Evolutionary conservation across 176 grass and related monocot species (phyloP), one percentile per base, ranked within the genome.

Genomic region (Secale cereale): DNA sequence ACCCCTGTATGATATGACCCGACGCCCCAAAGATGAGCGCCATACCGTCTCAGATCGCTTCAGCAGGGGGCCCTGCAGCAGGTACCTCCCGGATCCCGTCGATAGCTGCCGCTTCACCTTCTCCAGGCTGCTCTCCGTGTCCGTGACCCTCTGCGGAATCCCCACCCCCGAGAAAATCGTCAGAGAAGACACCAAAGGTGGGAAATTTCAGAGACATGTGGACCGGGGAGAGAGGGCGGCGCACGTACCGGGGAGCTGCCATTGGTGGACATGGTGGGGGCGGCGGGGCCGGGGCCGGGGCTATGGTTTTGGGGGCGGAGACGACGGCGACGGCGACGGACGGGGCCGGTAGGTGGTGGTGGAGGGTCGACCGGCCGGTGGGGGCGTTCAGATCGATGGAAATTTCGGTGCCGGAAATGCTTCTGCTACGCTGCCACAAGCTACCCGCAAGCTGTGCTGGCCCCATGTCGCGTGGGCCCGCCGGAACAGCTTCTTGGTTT

Each of bases 31-130:
- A 39, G 75, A 70, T 22, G 41, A 52, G 22, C 78, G 40, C 5
- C 74, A 35, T 87, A 98, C 96, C 86, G 97, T 99, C 85, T 99
- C 97, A 78, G 97, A 99, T 94, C 97, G 94, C 91, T 99, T 99
- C 25, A 96, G 78, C 89, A 99, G 82, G 70, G 90, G 94, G 1
- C 93, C 94, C 72, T 99, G 97, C 79, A 99, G 91, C 70, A 96
- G 78, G 88, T 92, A 99, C 83, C 94, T 90, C 66, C 93, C 97
- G 77, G 97, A 82, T 39, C 91, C 94, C 75, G 91, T 81, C 56
- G 90, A 88, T 10, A 99, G 93, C 88, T 99, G 90, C 82, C 90
- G 90, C 88, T 99, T 99, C 80, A 99, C 92, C 86, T 96, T 99
- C 86, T 99, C 94, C 84, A 99, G 89, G 81, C 86, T 96, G 79